Base-by-base conservation (phyloP, 345 rosid genomes). In the Populus alba region DNA sequence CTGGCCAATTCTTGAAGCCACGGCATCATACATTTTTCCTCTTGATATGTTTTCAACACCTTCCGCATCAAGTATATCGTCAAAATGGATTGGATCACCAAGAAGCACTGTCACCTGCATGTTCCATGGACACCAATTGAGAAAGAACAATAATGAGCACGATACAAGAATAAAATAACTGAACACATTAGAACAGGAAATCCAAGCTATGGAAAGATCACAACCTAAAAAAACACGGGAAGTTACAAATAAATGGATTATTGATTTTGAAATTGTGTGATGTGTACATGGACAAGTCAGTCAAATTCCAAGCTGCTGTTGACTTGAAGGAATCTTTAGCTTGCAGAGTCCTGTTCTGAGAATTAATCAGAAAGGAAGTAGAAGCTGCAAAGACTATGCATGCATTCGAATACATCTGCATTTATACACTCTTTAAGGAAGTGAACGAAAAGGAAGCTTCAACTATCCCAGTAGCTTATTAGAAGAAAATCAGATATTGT, bases 41-140 rank as follows among this genome's bases (percentile, higher is more conserved):
- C 95, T 88, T 37, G 97, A 81, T 16, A 85, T 68, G 73, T 81
- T 33, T 75, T 85, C 57, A 12, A 78, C 81, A 68, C 81, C 89
- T 81, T 89, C 97, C 9, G 62, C 83, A 11, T 66, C 47, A 6
- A 91, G 66, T 81, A 96, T 78, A 81, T 94, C 99, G 53, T 90
- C 91, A 37, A 96, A 92, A 57, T 70, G 84, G 68, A 96, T 94
- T 2, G 98, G 99, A 62, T 94, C 95, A 2, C 99, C 97, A 11
- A 96, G 85, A 68, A 96, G 85, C 72, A 94, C 97, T 0, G 97
- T 94, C 55, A 96, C 99, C 99, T 96, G 73, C 74, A 74, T 3
- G 20, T 35, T 1, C 39, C 69, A 80, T 7, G 77, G 1, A 61
- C 8, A 68, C 27, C 17, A 77, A 18, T 37, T 68, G 7, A 15